A percentile compares a stretch with the other conserved stretches of the same genome.
These are phyloP conservation scores for Monascus ruber DNA, from an alignment of 2,329 filamentous ascomycete genomes.

Conservation along the genomic window DNA sequence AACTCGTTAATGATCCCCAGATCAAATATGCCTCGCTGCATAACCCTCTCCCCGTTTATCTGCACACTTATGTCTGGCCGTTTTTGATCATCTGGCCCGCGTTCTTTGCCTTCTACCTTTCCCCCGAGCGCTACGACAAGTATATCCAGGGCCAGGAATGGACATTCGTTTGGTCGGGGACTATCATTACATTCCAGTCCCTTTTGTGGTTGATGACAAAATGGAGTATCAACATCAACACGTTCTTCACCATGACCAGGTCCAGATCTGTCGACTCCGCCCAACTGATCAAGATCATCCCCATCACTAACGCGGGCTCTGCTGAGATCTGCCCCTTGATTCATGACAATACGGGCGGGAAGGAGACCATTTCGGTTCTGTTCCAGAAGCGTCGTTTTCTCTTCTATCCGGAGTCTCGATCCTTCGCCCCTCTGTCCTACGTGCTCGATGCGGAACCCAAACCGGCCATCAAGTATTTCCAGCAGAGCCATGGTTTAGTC, in stretches of 20 bases:
- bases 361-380: slow-evolving; percentile 72
- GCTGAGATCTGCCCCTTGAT: slow-evolving; percentile 77
- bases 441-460: slow-evolving; percentile 76
- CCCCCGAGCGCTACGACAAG: slow-evolving; percentile 70
- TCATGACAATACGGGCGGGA: slow-evolving; percentile 63
- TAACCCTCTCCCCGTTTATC: slow-evolving; percentile 66
- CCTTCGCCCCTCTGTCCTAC: slow-evolving; percentile 75
- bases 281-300: slow-evolving; percentile 82
- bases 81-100: slow-evolving; percentile 85
- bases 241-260: slow-evolving; percentile 65
- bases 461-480: slow-evolving; percentile 66
- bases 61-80: slow-evolving; percentile 88
- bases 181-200: slow-evolving; percentile 77
- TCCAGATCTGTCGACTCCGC: slow-evolving; percentile 62
- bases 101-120: slow-evolving; percentile 81
- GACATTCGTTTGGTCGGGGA: slow-evolving; percentile 90
- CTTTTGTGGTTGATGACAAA: slow-evolving; percentile 92
- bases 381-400: slow-evolving; percentile 98
- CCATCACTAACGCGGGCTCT: slow-evolving; percentile 75
- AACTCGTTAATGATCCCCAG: slow-evolving; percentile 83
- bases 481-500: slow-evolving; percentile 64
- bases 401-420: slow-evolving; percentile 58
- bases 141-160: slow-evolving; percentile 92
- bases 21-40: slow-evolving; percentile 81
- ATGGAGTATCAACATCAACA: slow-evolving; percentile 85